Percentiles rank a stretch among this genome's conserved stretches.
These are phyloP conservation scores for Wickerhamomyces chambardii DNA, from an alignment of 805 yeast species.

Conservation along the genomic window DNA sequence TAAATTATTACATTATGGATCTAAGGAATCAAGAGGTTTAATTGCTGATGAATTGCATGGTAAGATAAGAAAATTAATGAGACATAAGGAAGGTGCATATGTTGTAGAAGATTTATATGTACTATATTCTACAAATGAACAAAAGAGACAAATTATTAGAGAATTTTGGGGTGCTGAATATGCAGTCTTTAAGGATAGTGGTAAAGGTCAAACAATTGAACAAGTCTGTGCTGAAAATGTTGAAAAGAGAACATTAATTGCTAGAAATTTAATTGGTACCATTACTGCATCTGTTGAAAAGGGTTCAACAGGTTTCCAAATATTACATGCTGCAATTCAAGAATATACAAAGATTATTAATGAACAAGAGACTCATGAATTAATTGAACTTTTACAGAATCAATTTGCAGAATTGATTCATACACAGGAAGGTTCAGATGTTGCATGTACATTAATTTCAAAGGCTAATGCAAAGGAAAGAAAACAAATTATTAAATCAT, in stretches of 20 bases:
- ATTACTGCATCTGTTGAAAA: constrained; percentile 88
- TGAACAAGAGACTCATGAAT: constrained; percentile 63
- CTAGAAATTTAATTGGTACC: constrained; percentile 71
- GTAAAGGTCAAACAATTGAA: constrained; percentile 49
- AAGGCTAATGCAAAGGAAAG: constrained; percentile 89
- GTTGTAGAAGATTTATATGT: constrained; percentile 91
- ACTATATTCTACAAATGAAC: constrained; percentile 76
- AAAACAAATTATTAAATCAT: constrained; percentile 61
- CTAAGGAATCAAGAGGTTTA: constrained; percentile 65
- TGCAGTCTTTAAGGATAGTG: constrained; percentile 79
- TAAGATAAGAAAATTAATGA: constrained; percentile 80
- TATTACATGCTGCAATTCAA: constrained; percentile 92
- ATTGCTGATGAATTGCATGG: constrained; percentile 87
- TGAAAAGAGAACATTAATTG: constrained; percentile 71
- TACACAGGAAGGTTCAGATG: constrained; percentile 90
- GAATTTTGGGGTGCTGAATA: constrained; percentile 97
- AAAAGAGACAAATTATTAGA: constrained; percentile 82
- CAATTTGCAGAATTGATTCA: constrained; percentile 94
- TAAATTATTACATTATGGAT: constrained; percentile 87
- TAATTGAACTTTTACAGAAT: constrained; percentile 75
- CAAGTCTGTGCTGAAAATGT: constrained; percentile 59
- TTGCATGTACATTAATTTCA: constrained; percentile 74
- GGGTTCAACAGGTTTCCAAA: constrained; percentile 94
- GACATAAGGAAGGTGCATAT: constrained; percentile 97
- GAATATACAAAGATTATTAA: constrained; percentile 73